Evolutionary conservation across 2,329 filamentous ascomycete genomes (phyloP).

Genomic region (Alternaria infectoria): DNA sequence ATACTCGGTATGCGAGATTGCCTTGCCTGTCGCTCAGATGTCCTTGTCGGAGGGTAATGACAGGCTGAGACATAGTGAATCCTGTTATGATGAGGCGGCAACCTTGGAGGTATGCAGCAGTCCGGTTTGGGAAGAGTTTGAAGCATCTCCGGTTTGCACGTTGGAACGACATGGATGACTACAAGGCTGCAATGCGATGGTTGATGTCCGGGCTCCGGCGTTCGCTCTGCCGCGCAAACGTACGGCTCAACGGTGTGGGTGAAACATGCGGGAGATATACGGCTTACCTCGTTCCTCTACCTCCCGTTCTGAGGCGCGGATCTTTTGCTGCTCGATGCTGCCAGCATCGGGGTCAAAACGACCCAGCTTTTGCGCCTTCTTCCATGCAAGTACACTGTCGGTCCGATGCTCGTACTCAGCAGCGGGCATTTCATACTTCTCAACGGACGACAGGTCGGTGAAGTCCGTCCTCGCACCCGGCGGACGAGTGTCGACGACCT

Average conservation of each 20-base stretch:
- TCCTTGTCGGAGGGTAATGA: constrained; percentile 21
- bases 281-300: constrained; percentile 69
- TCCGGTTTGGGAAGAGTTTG: constrained; percentile 23
- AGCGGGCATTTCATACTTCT: constrained; percentile 89
- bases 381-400: constrained; percentile 93
- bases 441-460: constrained; percentile 78
- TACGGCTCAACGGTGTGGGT: constrained; percentile 19
- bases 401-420: constrained; percentile 84
- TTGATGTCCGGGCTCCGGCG: constrained; percentile 6
- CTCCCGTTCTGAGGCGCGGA: constrained; percentile 72
- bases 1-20: constrained; percentile 2
- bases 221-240: constrained; percentile 20
- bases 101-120: constrained; percentile 20
- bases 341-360: constrained; percentile 90
- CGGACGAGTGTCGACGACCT: constrained; percentile 84
- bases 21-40: background rate
- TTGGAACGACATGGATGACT: constrained; percentile 1
- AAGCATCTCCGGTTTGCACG: constrained; percentile 20
- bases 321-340: constrained; percentile 73
- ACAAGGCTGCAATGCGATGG: constrained; percentile 15
- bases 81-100: constrained; percentile 7
- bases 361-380: constrained; percentile 92
- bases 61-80: constrained; percentile 26
- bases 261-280: constrained; percentile 15
- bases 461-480: constrained; percentile 77